A percentile compares a stretch with the other conserved stretches of the same genome.
These are phyloP conservation scores for Apiospora saccharicola DNA, from an alignment of 2,329 filamentous ascomycete genomes.

Conservation along the genomic window DNA sequence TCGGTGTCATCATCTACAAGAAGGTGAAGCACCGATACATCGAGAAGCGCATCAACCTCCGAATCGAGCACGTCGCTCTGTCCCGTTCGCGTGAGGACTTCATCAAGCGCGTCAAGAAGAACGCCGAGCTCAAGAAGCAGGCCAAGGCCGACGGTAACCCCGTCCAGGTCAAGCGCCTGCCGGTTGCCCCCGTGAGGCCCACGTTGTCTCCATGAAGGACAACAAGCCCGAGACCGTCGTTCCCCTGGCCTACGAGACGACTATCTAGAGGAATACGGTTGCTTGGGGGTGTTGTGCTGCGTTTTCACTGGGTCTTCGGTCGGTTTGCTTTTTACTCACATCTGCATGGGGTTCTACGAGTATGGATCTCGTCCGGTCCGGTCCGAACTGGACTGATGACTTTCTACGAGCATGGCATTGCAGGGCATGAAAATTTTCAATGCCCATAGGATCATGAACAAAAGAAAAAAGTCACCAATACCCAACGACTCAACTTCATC, in stretches of 20 bases:
- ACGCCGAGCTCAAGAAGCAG: slow-evolving; percentile 90
- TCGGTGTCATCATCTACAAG: slow-evolving; percentile 99
- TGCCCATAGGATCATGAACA: slow-evolving; percentile 25
- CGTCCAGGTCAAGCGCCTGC: slow-evolving; percentile 92
- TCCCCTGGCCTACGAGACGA: slow-evolving; percentile 96
- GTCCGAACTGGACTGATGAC: slow-evolving; percentile 23
- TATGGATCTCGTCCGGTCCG: slow-evolving; percentile 22
- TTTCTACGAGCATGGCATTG: slow-evolving; percentile 24
- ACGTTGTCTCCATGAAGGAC: slow-evolving; percentile 80
- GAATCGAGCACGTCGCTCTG: slow-evolving; percentile 94
- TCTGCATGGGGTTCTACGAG: slow-evolving; percentile 36
- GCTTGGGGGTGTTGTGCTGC: slow-evolving; percentile 41
- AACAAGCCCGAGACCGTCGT: slow-evolving; percentile 90
- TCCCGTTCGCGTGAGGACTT: slow-evolving; percentile 98
- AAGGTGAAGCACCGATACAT: slow-evolving; percentile 99
- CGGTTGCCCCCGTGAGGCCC: slow-evolving; percentile 78
- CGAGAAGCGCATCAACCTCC: slow-evolving; percentile 99
- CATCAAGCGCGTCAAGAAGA: slow-evolving; percentile 94
- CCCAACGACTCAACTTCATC: slow-evolving; percentile 14
- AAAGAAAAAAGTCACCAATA: slow-evolving; percentile 25
- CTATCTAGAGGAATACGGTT: slow-evolving; percentile 70
- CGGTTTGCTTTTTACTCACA: slow-evolving; percentile 43
- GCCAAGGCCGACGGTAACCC: slow-evolving; percentile 88
- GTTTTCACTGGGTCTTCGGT: slow-evolving; percentile 40
- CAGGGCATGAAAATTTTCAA: slow-evolving; percentile 21